phyloP scores from a whole-genome alignment of 1,139 yeast genomes.

The Protomyces inundatus region DNA sequence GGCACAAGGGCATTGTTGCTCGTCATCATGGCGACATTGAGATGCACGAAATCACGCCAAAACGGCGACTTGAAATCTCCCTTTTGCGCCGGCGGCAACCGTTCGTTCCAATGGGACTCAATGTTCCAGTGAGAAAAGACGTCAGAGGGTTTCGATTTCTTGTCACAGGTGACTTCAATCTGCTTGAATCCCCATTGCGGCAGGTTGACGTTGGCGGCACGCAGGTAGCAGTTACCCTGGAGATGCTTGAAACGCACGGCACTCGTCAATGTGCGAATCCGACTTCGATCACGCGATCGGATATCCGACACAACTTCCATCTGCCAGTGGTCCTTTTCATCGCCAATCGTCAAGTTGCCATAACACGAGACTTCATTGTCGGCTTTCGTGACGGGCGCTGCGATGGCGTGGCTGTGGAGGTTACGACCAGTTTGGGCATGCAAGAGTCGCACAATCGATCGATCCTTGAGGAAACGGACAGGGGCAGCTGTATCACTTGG shows the following conservation, averaged over 20 bases:
- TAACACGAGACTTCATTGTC: constrained; percentile 83
- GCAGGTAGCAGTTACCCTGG: constrained; percentile 73
- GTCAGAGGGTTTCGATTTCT: constrained; percentile 71
- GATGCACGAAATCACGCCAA: constrained; percentile 80
- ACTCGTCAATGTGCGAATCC: constrained; percentile 80
- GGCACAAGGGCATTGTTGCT: constrained; percentile 95
- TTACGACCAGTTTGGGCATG: constrained; percentile 83
- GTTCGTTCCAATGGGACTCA: constrained; percentile 72
- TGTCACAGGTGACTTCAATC: constrained; percentile 87
- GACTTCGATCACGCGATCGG: constrained; percentile 50
- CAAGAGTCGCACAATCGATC: constrained; percentile 67
- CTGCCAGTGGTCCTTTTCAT: constrained; percentile 87
- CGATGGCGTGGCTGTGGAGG: constrained; percentile 77
- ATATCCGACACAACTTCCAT: constrained; percentile 79
- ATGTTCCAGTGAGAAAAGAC: constrained; percentile 98
- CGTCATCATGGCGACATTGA: constrained; percentile 98
- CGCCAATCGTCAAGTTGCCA: constrained; percentile 83
- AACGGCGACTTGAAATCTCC: constrained; percentile 57
- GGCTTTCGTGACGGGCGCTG: constrained; percentile 67
- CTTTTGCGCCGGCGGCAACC: constrained; percentile 67
- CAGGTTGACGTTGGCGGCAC: constrained; percentile 69
- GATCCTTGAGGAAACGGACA: constrained; percentile 60
- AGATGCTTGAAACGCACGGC: constrained; percentile 71
- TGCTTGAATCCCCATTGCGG: constrained; percentile 99
- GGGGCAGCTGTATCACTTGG: constrained; percentile 23